Percentiles rank a stretch among this genome's conserved stretches.
Conservation (phyloP, 495 filamentous ascomycete genomes). For the Penicillium tannophilum region DNA sequence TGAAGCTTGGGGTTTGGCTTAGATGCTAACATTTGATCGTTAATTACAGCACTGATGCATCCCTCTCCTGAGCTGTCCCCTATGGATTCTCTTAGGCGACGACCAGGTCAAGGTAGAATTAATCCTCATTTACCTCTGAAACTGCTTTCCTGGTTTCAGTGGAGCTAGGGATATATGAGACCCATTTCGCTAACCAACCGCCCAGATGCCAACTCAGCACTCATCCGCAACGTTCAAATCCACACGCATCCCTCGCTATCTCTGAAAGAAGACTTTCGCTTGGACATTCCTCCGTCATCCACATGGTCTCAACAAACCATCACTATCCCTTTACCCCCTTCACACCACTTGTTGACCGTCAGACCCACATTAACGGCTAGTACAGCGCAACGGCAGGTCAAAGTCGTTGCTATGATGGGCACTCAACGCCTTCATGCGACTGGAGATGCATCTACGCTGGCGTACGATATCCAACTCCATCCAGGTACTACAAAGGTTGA, state of each 20-base stretch:
- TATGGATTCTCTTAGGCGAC: slow-evolving; percentile 42
- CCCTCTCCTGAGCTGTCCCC: slow-evolving; percentile 16
- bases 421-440: slow-evolving; percentile 48
- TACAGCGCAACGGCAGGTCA: slow-evolving; percentile 61
- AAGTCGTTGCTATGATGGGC: slow-evolving; percentile 62
- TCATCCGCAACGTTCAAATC: slow-evolving; percentile 68
- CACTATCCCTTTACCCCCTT: slow-evolving; percentile 63
- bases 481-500: slow-evolving; percentile 68
- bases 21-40: background rate
- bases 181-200: slow-evolving; percentile 11
- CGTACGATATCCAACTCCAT: slow-evolving; percentile 63
- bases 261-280: slow-evolving; percentile 50
- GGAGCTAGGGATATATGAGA: background rate
- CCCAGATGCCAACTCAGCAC: slow-evolving; percentile 54
- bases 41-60: background rate
- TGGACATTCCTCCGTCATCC: slow-evolving; percentile 62
- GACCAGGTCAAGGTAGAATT: slow-evolving; percentile 56
- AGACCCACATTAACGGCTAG: slow-evolving; percentile 58
- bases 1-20: background rate
- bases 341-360: slow-evolving; percentile 67
- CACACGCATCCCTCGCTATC: slow-evolving; percentile 64
- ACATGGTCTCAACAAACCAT: slow-evolving; percentile 66
- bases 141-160: background rate
- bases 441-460: slow-evolving; percentile 43
- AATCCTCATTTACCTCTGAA: background rate